A percentile compares a stretch with the other conserved stretches of the same genome.
phyloP scores from a whole-genome alignment of 805 yeast species.

The Starmerella scarabaei region DNA sequence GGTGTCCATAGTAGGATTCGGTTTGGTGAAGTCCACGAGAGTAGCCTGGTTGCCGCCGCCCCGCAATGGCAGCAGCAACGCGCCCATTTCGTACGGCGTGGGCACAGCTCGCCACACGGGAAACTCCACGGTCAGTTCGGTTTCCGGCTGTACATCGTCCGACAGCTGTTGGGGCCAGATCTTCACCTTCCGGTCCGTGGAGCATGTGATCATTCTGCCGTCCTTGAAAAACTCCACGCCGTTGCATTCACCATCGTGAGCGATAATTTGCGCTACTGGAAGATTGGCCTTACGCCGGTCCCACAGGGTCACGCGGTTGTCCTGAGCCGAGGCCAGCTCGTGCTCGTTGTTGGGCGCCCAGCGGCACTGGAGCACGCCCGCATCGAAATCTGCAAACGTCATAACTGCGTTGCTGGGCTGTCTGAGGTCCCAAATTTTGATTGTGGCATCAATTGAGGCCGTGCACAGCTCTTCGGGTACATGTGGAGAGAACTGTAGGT shows the following conservation, averaged over 20 bases:
- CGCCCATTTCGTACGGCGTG: conserved; percentile 78
- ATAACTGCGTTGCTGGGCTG: conserved; percentile 20
- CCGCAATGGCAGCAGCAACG: conserved; percentile 79
- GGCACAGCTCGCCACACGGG: conserved; percentile 85
- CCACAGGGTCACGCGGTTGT: conserved; percentile 71
- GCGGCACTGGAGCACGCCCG: conserved; percentile 89
- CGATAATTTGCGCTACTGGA: conserved; percentile 55
- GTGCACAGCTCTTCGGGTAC: conserved; percentile 84
- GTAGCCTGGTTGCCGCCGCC: conserved; percentile 64
- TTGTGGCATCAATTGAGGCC: conserved; percentile 81
- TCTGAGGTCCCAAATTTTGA: conserved; percentile 74
- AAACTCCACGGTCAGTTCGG: conserved; percentile 48
- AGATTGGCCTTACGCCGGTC: conserved; percentile 70
- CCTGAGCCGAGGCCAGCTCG: conserved; percentile 77
- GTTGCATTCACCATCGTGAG: conserved; percentile 77
- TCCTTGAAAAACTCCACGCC: conserved; percentile 73
- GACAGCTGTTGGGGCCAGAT: conserved; percentile 42
- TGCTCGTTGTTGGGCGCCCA: conserved; percentile 74
- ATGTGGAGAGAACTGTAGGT: conserved; percentile 79
- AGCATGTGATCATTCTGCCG: conserved; percentile 60
- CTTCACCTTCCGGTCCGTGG: conserved; percentile 74
- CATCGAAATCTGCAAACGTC: conserved; percentile 86
- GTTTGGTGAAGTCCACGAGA: conserved; percentile 33
- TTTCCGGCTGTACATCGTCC: conserved; percentile 35
- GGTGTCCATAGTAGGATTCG: conserved; percentile 13